A percentile compares a stretch with the other conserved stretches of the same genome.
phyloP scores from a whole-genome alignment of 179 eudicot genomes.

The Drosera spatulata region DNA sequence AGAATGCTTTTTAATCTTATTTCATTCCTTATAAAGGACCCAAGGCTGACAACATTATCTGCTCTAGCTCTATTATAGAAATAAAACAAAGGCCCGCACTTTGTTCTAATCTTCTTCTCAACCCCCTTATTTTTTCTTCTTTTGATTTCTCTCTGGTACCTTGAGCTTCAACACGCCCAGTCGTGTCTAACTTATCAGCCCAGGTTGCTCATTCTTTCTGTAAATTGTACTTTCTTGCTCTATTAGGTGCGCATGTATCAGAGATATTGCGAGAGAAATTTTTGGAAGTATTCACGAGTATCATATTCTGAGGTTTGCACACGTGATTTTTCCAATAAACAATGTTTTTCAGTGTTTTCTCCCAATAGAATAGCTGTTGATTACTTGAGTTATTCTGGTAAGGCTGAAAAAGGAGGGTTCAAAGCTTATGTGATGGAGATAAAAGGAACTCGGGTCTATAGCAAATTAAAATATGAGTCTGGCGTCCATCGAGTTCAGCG shows the following conservation, averaged over 20 bases:
- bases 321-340: constrained; percentile 4
- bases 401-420: constrained; percentile 92
- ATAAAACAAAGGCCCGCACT: no score
- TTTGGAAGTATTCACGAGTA: constrained; percentile 64
- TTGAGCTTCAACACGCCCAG: no score
- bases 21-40: no score
- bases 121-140: no score
- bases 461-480: constrained; percentile 90
- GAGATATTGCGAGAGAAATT: constrained; percentile 74
- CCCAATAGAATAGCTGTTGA: background rate
- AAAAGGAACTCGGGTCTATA: constrained; percentile 86
- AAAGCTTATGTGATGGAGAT: constrained; percentile 95
- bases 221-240: background rate
- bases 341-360: constrained; percentile 1
- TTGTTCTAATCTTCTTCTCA: no score
- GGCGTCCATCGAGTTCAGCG: constrained; percentile 99
- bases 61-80: no score
- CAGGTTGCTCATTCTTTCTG: background rate
- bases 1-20: no score
- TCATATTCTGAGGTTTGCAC: constrained; percentile 78
- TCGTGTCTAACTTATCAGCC: no score
- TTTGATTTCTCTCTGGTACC: no score
- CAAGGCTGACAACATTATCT: no score
- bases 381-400: background rate
- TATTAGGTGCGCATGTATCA: constrained; percentile 90